phyloP scores from a whole-genome alignment of 345 rosid species.

The Acer campestre region DNA sequence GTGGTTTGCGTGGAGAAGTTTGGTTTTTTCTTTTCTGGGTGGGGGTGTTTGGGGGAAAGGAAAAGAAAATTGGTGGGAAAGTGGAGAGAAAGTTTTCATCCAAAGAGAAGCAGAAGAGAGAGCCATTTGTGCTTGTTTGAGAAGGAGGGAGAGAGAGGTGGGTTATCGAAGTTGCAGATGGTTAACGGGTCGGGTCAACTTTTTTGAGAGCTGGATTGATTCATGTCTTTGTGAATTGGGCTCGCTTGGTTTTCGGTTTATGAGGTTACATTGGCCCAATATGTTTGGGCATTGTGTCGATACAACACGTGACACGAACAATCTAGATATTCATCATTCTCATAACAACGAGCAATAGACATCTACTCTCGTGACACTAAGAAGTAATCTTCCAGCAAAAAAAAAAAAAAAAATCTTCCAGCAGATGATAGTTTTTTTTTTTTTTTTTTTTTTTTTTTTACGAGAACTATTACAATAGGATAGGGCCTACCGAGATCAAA shows the following conservation, averaged over 20 bases:
- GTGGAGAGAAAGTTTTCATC: conserved; percentile 1
- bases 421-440: too few species aligned
- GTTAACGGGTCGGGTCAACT: not conserved
- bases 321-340: too few species aligned
- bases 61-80: conserved; percentile 14
- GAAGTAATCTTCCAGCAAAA: too few species aligned
- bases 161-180: not conserved
- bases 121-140: not conserved
- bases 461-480: too few species aligned
- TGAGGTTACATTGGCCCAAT: not conserved
- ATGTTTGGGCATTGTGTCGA: too few species aligned
- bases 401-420: too few species aligned
- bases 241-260: not conserved
- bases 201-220: not conserved
- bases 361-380: too few species aligned
- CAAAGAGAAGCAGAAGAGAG: not conserved
- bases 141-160: not conserved
- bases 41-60: conserved; percentile 17
- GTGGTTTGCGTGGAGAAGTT: not conserved
- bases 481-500: too few species aligned
- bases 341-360: too few species aligned
- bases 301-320: too few species aligned
- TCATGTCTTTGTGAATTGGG: not conserved
- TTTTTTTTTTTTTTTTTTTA: too few species aligned
- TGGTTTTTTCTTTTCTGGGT: not conserved